Evolutionary conservation across 2,329 filamentous ascomycete species (phyloP).

Genomic region (Apiospora kogelbergensis): DNA sequence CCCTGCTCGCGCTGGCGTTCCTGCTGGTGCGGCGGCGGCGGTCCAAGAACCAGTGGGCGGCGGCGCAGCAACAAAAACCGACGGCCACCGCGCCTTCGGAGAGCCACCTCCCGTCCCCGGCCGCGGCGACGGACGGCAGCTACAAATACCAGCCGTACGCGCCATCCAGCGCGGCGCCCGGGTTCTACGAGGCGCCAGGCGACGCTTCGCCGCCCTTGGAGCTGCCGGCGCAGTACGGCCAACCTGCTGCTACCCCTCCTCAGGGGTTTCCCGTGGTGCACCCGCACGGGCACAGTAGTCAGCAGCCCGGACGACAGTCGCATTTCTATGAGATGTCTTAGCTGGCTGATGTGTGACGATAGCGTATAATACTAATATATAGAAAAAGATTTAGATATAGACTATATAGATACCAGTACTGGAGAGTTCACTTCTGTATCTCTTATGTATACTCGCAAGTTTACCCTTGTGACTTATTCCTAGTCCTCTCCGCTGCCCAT

Average conservation of each 20-base stretch:
- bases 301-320: neutral
- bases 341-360: neutral
- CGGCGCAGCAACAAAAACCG: neutral
- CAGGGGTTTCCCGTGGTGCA: neutral
- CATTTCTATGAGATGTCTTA: constrained; percentile 3
- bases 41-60: neutral
- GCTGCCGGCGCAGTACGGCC: neutral
- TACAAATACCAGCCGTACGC: constrained; percentile 1
- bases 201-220: neutral
- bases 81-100: neutral
- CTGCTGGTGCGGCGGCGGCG: neutral
- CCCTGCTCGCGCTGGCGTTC: neutral
- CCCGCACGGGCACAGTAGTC: neutral
- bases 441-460: too few relatives aligned
- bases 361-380: neutral
- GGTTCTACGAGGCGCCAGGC: neutral
- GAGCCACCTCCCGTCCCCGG: neutral
- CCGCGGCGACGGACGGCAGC: neutral
- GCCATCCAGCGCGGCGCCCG: neutral
- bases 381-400: neutral
- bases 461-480: too few relatives aligned
- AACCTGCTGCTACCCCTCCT: neutral
- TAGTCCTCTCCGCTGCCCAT: neutral
- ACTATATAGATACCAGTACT: neutral
- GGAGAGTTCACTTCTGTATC: too few relatives aligned